These are phyloP conservation scores for Phytophthora kernoviae DNA, from an alignment of 352 stramenopile genomes.

Conservation along the genomic window DNA sequence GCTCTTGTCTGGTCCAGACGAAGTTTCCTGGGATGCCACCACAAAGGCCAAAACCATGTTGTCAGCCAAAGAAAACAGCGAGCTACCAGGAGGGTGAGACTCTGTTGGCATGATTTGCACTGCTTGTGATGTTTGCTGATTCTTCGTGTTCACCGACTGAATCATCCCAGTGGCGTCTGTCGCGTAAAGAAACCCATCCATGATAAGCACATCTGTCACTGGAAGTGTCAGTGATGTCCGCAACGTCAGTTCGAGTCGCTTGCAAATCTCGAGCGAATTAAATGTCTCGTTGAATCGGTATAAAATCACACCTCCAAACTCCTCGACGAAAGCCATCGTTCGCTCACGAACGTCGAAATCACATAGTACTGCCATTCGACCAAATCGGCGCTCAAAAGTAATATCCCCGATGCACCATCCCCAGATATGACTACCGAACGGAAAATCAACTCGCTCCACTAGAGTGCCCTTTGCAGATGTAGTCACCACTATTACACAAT, in stretches of 20 bases:
- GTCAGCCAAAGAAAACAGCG: slow-evolving; percentile 32
- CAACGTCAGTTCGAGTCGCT: slow-evolving; percentile 27
- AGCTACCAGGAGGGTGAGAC: slow-evolving; percentile 4
- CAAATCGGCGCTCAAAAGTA: slow-evolving; percentile 13
- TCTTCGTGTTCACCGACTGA: slow-evolving; percentile 51
- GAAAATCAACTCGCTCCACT: slow-evolving; percentile 31
- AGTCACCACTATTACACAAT: slow-evolving; percentile 35
- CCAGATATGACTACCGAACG: slow-evolving; percentile 1
- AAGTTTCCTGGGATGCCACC: not conserved
- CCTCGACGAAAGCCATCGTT: slow-evolving; percentile 31
- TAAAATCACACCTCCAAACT: slow-evolving; percentile 23
- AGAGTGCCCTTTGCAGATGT: slow-evolving; percentile 14
- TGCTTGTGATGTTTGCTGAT: slow-evolving; percentile 48
- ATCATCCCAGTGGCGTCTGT: slow-evolving; percentile 32
- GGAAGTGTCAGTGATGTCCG: slow-evolving; percentile 29
- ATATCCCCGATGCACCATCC: slow-evolving; percentile 2
- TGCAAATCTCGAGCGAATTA: slow-evolving; percentile 33
- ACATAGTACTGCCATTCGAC: slow-evolving; percentile 14
- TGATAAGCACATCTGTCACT: slow-evolving; percentile 20
- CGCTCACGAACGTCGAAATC: slow-evolving; percentile 31
- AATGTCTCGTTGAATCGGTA: slow-evolving; percentile 39
- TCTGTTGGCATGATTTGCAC: slow-evolving; percentile 23
- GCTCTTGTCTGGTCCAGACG: not conserved
- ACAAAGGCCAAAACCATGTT: slow-evolving; percentile 39
- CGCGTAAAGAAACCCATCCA: slow-evolving; percentile 39